phyloP scores from a whole-genome alignment of 23 red algal species.

The Gracilaria gracilis region DNA sequence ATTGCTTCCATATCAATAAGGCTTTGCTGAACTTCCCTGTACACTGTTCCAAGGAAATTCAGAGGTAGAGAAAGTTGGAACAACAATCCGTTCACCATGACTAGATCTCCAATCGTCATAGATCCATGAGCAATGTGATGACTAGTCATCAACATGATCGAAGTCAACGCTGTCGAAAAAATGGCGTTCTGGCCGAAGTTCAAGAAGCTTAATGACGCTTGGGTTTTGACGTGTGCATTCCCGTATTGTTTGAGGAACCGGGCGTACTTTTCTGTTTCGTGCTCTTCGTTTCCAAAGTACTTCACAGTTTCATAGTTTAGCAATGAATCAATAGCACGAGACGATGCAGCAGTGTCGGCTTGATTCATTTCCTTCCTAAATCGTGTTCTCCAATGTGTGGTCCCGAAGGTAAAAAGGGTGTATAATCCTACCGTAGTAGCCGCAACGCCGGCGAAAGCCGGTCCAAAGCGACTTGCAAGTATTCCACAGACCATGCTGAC shows the following conservation, averaged over 20 bases:
- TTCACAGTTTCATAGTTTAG: slow-evolving; percentile 99
- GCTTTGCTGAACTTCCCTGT: slow-evolving; percentile 97
- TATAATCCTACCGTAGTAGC: slow-evolving; percentile 78
- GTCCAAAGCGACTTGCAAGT: slow-evolving; percentile 78
- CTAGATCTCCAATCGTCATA: slow-evolving; percentile 97
- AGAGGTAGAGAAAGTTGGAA: slow-evolving; percentile 97
- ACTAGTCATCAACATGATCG: slow-evolving; percentile 98
- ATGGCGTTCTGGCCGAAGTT: slow-evolving; percentile 99
- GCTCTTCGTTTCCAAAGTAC: slow-evolving; percentile 94
- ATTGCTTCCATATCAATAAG: slow-evolving; percentile 97
- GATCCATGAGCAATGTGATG: slow-evolving; percentile 69
- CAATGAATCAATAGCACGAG: slow-evolving; percentile 93
- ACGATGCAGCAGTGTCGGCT: slow-evolving; percentile 89
- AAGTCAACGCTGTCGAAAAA: slow-evolving; percentile 88
- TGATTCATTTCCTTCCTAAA: slow-evolving; percentile 95
- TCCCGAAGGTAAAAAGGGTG: slow-evolving; percentile 88
- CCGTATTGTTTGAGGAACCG: slow-evolving; percentile 84
- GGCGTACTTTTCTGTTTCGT: slow-evolving; percentile 93
- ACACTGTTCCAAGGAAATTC: slow-evolving; percentile 99
- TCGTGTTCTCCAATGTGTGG: slow-evolving; percentile 94
- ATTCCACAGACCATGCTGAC: slow-evolving; percentile 88
- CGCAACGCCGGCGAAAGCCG: slow-evolving; percentile 75
- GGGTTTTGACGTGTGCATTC: slow-evolving; percentile 91
- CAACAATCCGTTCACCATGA: slow-evolving; percentile 97
- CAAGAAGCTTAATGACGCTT: slow-evolving; percentile 82